A percentile compares a stretch with the other conserved stretches of the same genome.
Evolutionary conservation across 805 yeast species (phyloP).

Genomic region (Cyberlindnera veronae): DNA sequence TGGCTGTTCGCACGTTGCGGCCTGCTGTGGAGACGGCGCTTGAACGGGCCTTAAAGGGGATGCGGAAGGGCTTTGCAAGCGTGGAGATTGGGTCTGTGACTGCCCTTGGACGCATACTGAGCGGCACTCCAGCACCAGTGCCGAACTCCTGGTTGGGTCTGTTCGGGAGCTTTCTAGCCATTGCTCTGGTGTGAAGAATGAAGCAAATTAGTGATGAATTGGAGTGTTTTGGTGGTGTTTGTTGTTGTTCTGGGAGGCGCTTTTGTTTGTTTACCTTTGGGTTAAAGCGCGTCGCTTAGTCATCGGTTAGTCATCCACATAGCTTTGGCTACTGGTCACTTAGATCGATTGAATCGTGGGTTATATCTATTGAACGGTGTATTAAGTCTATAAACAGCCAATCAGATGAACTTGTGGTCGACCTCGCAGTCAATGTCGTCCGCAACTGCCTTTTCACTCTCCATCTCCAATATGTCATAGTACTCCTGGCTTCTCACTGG

Average conservation of each 20-base stretch:
- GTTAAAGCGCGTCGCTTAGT: too few species aligned
- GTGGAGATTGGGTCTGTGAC: constrained; percentile 48
- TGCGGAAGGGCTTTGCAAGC: constrained; percentile 63
- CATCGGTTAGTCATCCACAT: too few species aligned
- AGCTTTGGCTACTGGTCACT: too few species aligned
- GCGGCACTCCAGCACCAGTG: constrained; percentile 66
- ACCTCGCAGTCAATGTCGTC: constrained; percentile 35
- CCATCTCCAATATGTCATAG: constrained; percentile 36
- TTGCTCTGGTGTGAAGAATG: constrained; percentile 6
- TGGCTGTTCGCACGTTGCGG: constrained; percentile 27
- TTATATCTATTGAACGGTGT: too few species aligned
- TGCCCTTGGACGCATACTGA: constrained; percentile 50
- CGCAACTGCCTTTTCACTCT: constrained; percentile 23
- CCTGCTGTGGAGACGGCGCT: constrained; percentile 22
- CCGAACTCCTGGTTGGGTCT: constrained; percentile 50
- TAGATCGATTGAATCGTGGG: too few species aligned
- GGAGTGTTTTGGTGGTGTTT: too few species aligned
- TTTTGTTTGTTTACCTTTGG: too few species aligned
- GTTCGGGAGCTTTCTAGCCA: constrained; percentile 40
- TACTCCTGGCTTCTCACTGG: constrained; percentile 46
- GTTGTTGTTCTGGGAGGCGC: too few species aligned
- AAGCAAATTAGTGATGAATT: too few species aligned
- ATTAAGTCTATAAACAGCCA: too few species aligned
- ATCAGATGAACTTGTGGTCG: constrained; percentile 20
- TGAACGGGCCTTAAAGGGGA: constrained; percentile 47